Evolutionary conservation across 805 yeast species (phyloP), one percentile per base, ranked within the genome.

Genomic region (Brettanomyces sp.): DNA sequence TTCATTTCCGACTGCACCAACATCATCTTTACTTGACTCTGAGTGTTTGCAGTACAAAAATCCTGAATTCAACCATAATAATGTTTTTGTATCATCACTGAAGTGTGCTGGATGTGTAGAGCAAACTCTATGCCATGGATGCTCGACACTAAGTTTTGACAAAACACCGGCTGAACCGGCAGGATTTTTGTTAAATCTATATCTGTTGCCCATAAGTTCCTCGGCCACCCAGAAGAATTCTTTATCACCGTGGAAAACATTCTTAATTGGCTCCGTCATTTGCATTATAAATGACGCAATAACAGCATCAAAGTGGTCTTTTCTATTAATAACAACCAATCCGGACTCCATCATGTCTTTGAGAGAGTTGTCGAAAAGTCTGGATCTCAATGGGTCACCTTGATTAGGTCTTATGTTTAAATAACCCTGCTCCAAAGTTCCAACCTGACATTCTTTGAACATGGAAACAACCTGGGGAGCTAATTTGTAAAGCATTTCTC

Each of bases 181-280:
- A n/a, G 74, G 66, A 52, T 68, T 59, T 5, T 60, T 47, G 53
- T 79, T 80, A 57, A 81, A 73, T 28, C 58, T 62, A 51, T 77
- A 79, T 21, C 63, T 58, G 53, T 79, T 79, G 11, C 86, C 81
- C 39, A 74, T 68, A 36, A 74, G 64, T 40, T 74, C 69, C 59
- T 79, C 76, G 2, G 85, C 86, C 33, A 85, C 57, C 91, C 91
- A 83, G 55, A 82, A 79, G 52, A 84, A 66, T 57, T 85, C 93
- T 54, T 85, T 85, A 51, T 85, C 95, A 36, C 95, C 95, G 71
- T 85, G 84, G 8, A 82, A 71, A 18, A 80, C 73, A 1, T 74
- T 68, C 1, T 69, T 61, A 23, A 72, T 66, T 24, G 73, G 59
- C 45, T 61, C 62, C 58, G 70, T 67, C 52, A 73, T 59, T 49